Conservation (phyloP, 306 rosid species). For the Quercus bicolor region DNA sequence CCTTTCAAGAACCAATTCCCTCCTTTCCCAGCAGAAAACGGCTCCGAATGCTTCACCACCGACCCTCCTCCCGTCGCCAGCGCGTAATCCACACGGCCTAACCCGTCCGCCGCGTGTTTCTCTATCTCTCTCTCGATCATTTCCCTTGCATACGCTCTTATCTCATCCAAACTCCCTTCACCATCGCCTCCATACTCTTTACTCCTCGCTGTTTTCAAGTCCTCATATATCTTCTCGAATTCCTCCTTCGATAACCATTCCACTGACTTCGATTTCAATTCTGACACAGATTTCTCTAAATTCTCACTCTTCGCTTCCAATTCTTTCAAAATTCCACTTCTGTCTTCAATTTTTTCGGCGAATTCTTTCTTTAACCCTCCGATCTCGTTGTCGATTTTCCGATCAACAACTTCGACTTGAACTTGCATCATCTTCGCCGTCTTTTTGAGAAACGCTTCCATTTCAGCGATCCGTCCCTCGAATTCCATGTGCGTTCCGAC, state of each 20-base stretch:
- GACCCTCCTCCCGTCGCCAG: conserved; percentile 58
- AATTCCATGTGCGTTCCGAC: conserved; percentile 42
- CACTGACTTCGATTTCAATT: conserved; percentile 50
- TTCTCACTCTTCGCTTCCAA: conserved; percentile 50
- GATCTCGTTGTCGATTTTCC: conserved; percentile 60
- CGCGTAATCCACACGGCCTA: conserved; percentile 84
- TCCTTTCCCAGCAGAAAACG: conserved; percentile 32
- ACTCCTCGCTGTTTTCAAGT: conserved; percentile 41
- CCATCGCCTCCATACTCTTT: conserved; percentile 22
- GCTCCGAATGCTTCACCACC: conserved; percentile 74
- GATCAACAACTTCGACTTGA: conserved; percentile 78
- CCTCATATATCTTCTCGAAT: conserved; percentile 58
- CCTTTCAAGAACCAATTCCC: conserved; percentile 44
- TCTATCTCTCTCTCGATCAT: conserved; percentile 71
- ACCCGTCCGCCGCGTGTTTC: conserved; percentile 91
- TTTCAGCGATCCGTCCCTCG: conserved; percentile 72
- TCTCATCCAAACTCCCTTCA: conserved; percentile 59
- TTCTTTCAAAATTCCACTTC: conserved; percentile 45
- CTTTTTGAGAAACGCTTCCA: conserved; percentile 59
- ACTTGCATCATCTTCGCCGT: conserved; percentile 68
- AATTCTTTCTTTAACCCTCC: conserved; percentile 63
- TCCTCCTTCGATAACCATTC: conserved; percentile 75
- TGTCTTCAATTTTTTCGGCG: conserved; percentile 46
- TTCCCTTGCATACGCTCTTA: conserved; percentile 66
- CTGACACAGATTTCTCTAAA: conserved; percentile 55